Conservation (phyloP, 2,329 filamentous ascomycete species). For the Talaromyces sp. region DNA sequence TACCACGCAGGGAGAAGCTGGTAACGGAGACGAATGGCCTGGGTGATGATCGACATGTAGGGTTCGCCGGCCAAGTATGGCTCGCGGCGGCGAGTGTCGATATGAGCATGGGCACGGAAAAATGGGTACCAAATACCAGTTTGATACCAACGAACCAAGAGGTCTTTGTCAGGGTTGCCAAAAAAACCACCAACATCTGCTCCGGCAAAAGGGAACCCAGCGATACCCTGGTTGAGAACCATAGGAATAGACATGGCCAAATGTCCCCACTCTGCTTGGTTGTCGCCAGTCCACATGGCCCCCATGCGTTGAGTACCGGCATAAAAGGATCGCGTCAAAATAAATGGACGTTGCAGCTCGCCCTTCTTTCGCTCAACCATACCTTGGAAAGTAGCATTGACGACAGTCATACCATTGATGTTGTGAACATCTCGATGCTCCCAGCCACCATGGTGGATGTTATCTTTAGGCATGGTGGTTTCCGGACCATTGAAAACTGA, state of each 20-base stretch:
- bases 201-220: conserved; percentile 88
- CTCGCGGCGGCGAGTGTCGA: conserved; percentile 88
- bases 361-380: conserved; percentile 79
- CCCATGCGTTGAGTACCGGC: conserved; percentile 82
- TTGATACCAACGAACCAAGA: conserved; percentile 93
- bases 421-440: conserved; percentile 97
- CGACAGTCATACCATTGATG: conserved; percentile 87
- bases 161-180: conserved; percentile 87
- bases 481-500: conserved; percentile 98
- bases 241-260: conserved; percentile 87
- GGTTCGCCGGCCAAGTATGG: conserved; percentile 83
- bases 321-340: conserved; percentile 88
- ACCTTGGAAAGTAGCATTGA: conserved; percentile 88
- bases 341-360: conserved; percentile 78
- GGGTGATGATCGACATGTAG: conserved; percentile 77
- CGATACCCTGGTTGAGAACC: conserved; percentile 86
- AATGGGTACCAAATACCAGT: conserved; percentile 96
- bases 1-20: conserved; percentile 90
- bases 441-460: conserved; percentile 84
- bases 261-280: conserved; percentile 88
- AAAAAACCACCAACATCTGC: conserved; percentile 98
- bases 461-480: conserved; percentile 98
- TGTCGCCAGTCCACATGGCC: conserved; percentile 99
- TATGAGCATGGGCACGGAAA: conserved; percentile 95
- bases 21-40: conserved; percentile 83